Conservation (phyloP, 2,329 filamentous ascomycete genomes). For the Phyllosticta paracitricarpa region DNA sequence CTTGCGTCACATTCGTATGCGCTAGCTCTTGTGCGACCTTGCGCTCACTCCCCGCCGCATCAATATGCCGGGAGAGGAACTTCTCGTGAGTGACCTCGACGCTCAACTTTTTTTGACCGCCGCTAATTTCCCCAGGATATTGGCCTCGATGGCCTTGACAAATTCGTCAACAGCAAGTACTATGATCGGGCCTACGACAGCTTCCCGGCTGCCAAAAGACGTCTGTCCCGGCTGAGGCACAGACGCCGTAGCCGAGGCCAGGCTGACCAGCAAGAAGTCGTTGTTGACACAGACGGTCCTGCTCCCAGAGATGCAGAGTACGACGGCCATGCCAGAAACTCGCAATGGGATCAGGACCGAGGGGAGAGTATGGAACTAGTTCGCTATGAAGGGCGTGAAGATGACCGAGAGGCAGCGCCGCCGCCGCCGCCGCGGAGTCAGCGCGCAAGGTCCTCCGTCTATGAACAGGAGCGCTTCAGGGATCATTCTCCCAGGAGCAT, state of each 20-base stretch:
- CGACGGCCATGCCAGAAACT: not conserved
- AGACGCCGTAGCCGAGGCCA: constrained; percentile 5
- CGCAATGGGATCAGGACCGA: not conserved
- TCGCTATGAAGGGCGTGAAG: not conserved
- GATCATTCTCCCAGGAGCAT: not conserved
- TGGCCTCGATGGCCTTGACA: constrained; percentile 6
- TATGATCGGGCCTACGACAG: constrained; percentile 6
- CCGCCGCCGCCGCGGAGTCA: not conserved
- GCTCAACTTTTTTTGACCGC: not conserved
- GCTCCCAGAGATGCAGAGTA: not conserved
- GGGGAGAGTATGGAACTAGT: not conserved
- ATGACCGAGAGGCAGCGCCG: not conserved
- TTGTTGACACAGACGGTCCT: not conserved
- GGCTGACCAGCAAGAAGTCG: not conserved
- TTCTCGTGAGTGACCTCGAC: not conserved
- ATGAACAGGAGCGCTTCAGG: not conserved
- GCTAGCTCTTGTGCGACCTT: not conserved
- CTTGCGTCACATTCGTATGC: not conserved
- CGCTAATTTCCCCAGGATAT: not conserved
- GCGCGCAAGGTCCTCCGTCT: not conserved
- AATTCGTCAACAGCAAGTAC: constrained; percentile 8
- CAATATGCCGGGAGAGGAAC: not conserved
- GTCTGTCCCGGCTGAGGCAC: constrained; percentile 1
- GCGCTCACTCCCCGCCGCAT: not conserved
- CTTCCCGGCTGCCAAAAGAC: constrained; percentile 5